Base-by-base conservation (phyloP, 2,329 filamentous ascomycete genomes). In the Penicillium verrucosum region DNA sequence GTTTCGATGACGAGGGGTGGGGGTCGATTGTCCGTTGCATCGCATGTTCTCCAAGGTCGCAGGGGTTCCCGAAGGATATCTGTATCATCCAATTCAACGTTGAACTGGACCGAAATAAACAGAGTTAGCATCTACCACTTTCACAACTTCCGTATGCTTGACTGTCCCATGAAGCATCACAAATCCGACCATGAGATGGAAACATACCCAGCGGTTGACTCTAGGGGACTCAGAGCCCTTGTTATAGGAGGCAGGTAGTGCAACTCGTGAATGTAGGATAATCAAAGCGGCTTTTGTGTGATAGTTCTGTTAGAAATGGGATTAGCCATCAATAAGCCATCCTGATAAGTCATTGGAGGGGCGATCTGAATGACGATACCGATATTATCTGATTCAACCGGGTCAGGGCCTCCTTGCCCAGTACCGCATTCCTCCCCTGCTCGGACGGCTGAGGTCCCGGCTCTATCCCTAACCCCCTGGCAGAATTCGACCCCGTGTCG, bases 331-430 rank as follows among this genome's bases (percentile, higher is more conserved):
- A 72, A 71, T 61, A 27, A 42, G 18, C 56, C 60, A 56, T n/a
- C 32, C 47, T 5, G 32, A 16, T 46, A 47, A 29, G 21, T 27
- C 30, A 29, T 41, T n/a, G 18, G 50, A 50, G 47, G 53, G 14
- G 29, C 25, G 29, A 38, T 37, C 27, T 41, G 30, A 16, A 40
- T 29, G 34, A 32, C 42, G 77, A 60, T 78, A 95, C 92, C 83
- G 94, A 90, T 67, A 97, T 87, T 69, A 97, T 94, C 77, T 96
- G 92, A 73, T 95, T 94, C 65, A 97, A 81, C 78, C 94, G 94
- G 76, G 83, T 85, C 72, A 88, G 77, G 5, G 86, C 85, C 64
- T 93, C 89, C 66, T 81, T 82, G 53, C 82, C 85, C 45, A 84
- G 83, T 27, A 80, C 74, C 42, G 78, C 70, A 43, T 73, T 70